phyloP scores from a whole-genome alignment of 164 flowering plant genomes.

The Amborella trichopoda region DNA sequence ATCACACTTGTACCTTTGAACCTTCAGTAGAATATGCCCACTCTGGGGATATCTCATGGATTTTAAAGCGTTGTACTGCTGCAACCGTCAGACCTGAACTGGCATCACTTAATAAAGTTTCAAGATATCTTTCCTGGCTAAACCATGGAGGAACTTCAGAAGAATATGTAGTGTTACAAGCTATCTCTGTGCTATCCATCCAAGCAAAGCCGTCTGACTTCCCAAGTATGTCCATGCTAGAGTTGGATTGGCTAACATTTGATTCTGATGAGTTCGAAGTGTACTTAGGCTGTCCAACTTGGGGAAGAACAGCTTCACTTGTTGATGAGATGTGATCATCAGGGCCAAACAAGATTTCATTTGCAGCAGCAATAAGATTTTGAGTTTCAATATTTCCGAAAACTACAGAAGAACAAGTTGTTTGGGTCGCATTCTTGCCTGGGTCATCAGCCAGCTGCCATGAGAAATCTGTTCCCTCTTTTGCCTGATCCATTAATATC shows the following conservation, averaged over 20 bases:
- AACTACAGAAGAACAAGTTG: too few species aligned
- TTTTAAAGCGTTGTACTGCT: conserved; percentile 53
- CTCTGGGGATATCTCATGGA: conserved; percentile 74
- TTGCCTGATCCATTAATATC: conserved; percentile 7
- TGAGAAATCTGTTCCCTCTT: conserved; percentile 11
- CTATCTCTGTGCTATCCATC: conserved; percentile 2
- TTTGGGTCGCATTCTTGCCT: too few species aligned
- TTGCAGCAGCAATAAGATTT: conserved; percentile 16
- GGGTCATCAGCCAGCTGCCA: too few species aligned
- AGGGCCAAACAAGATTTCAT: conserved; percentile 13
- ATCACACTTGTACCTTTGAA: conserved; percentile 52
- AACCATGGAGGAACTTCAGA: conserved; percentile 26
- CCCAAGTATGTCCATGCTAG: not conserved
- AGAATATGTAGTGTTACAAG: conserved; percentile 2
- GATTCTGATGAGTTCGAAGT: conserved; percentile 21
- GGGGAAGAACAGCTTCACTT: conserved; percentile 25
- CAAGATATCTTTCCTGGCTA: conserved; percentile 28
- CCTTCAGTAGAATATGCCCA: conserved; percentile 67
- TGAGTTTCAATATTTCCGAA: too few species aligned
- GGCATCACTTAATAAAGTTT: conserved; percentile 20
- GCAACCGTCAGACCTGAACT: conserved; percentile 40
- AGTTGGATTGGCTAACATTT: conserved; percentile 16
- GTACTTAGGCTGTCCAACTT: conserved; percentile 16
- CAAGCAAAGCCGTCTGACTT: conserved; percentile 5
- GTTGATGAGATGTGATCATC: conserved; percentile 25